Evolutionary conservation across 2,329 filamentous ascomycete species (phyloP), one percentile per base, ranked within the genome.

Genomic region (Claviceps capensis): DNA sequence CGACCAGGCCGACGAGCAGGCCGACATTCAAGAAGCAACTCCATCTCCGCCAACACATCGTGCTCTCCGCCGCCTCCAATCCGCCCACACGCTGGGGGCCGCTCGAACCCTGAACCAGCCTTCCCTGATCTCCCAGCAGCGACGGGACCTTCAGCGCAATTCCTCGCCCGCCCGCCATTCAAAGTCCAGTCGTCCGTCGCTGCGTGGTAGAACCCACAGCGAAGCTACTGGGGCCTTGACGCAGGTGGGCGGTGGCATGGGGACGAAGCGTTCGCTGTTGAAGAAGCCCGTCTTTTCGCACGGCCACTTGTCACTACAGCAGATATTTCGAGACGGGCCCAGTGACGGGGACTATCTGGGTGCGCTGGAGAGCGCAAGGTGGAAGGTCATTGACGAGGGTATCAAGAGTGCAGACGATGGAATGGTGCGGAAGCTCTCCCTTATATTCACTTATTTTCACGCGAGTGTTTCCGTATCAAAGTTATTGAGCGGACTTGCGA

Each of bases 251-350:
- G 53, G 65, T 54, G 62, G 66, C 37, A 63, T 64, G 9, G 61
- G 65, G 55, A 56, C 66, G 56, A 67, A 65, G 54, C 65, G 68
- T 38, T 59, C 63, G n/a, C 60, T 73, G 63, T 43, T 69, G 67
- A 55, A 72, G 59, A 70, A 70, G 51, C 69, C 69, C 38, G 65
- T 69, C 52, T 70, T 70, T 53, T 70, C 78, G 26, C 78, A 83
- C 59, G 69, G 72, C n/a, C 67, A 70, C 53, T 69, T 84, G 61
- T 78, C 79, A 22, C 68, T 96, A 30, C 88, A 95, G 63, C 75
- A 81, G 56, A 76, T 95, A 46, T 74, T 96, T 47, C 81, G 87
- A 58, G 88, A 91, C 56, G 90, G 89, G 0, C 88, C 89, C 1
- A 79, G 81, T 1, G 77, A 82, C 57, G 85, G 82, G 19, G 82